These are phyloP conservation scores for Dioscorea zingiberensis DNA, from an alignment of 106 monocot genomes.

Conservation along the genomic window DNA sequence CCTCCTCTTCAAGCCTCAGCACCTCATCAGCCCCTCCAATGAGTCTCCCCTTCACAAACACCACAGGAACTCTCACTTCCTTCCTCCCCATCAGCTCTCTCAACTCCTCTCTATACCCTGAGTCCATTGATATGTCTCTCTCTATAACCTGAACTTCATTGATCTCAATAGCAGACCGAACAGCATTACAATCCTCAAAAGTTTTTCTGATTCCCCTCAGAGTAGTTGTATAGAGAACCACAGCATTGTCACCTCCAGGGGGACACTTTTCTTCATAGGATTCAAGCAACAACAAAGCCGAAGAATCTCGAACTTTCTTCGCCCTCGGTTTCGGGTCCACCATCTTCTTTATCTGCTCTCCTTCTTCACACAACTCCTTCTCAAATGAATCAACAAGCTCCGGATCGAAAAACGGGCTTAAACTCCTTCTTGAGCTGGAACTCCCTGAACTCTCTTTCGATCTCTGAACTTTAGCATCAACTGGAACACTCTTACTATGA, in stretches of 20 bases:
- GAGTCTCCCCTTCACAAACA: slow-evolving; percentile 71
- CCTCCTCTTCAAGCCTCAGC: slow-evolving; percentile 66
- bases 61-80: slow-evolving; percentile 43
- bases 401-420: slow-evolving; percentile 77
- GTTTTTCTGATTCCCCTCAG: slow-evolving; percentile 82
- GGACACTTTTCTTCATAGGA: slow-evolving; percentile 61
- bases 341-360: slow-evolving; percentile 56
- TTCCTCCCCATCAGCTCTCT: slow-evolving; percentile 49
- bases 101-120: slow-evolving; percentile 78
- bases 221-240: slow-evolving; percentile 78
- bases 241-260: slow-evolving; percentile 43
- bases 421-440: slow-evolving; percentile 33
- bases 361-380: slow-evolving; percentile 42
- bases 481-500: neutral
- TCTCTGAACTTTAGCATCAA: slow-evolving; percentile 1
- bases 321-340: slow-evolving; percentile 9
- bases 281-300: slow-evolving; percentile 13
- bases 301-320: neutral
- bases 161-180: slow-evolving; percentile 37
- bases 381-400: slow-evolving; percentile 70
- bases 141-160: slow-evolving; percentile 57
- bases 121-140: slow-evolving; percentile 92
- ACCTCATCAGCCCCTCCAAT: slow-evolving; percentile 68
- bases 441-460: slow-evolving; percentile 9
- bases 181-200: slow-evolving; percentile 88